These are phyloP conservation scores for Syncephalis fuscata DNA, from an alignment of 371 early-diverging fungal species.

Conservation along the genomic window DNA sequence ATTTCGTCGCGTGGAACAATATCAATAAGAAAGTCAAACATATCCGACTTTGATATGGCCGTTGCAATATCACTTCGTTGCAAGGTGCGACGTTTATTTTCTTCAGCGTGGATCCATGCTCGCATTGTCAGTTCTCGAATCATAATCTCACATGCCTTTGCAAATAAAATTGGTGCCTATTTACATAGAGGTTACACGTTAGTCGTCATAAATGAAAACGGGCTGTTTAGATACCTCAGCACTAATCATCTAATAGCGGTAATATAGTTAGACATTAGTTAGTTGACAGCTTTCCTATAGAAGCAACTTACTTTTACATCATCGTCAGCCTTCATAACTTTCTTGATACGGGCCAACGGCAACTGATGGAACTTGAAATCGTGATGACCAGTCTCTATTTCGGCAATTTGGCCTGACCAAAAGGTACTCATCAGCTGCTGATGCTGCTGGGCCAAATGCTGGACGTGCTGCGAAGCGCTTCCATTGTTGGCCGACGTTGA, in stretches of 20 bases:
- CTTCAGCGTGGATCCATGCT: conserved; percentile 95
- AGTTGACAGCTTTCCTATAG: neutral
- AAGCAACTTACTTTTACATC: conserved; percentile 65
- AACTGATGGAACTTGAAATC: conserved; percentile 89
- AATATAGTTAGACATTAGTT: neutral
- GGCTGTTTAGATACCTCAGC: conserved; percentile 29
- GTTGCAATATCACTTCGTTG: conserved; percentile 91
- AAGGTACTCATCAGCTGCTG: conserved; percentile 19
- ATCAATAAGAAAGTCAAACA: conserved; percentile 98
- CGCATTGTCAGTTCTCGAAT: conserved; percentile 80
- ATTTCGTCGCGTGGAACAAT: conserved; percentile 89
- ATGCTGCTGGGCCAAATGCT: conserved; percentile 17
- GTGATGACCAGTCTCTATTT: conserved; percentile 26
- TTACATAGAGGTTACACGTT: too few species aligned
- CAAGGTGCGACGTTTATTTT: conserved; percentile 95
- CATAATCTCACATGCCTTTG: conserved; percentile 71
- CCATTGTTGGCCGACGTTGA: too few species aligned
- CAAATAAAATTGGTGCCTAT: conserved; percentile 22
- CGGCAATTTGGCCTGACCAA: conserved; percentile 30
- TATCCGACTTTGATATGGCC: conserved; percentile 87
- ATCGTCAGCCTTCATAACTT: conserved; percentile 99
- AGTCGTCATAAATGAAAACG: too few species aligned
- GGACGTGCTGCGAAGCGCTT: conserved; percentile 6
- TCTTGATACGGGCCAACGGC: conserved; percentile 98
- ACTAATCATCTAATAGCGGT: conserved; percentile 48